Evolutionary conservation across 2,329 filamentous ascomycete genomes (phyloP).

Genomic region (Eutypella sp.): DNA sequence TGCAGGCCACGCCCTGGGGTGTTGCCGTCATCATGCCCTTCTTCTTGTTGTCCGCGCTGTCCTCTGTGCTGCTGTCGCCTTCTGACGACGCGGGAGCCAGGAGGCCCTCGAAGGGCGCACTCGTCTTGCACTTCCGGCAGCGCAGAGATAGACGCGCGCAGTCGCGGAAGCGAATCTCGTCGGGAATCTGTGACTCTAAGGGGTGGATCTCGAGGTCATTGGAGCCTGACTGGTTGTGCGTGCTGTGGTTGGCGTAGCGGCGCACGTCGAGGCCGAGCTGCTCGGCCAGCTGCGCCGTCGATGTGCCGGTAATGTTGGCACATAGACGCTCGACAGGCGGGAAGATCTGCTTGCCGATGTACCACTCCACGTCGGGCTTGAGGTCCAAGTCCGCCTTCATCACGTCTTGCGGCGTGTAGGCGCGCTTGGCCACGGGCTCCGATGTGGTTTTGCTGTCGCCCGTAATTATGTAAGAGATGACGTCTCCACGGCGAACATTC

Average conservation of each 20-base stretch:
- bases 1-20: constrained; percentile 70
- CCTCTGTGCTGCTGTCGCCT: constrained; percentile 32
- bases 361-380: constrained; percentile 92
- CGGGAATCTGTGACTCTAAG: constrained; percentile 89
- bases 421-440: constrained; percentile 78
- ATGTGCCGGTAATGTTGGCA: constrained; percentile 90
- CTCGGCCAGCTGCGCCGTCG: constrained; percentile 82
- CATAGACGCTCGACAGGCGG: constrained; percentile 96
- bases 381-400: constrained; percentile 71
- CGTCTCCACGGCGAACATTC: constrained; percentile 84
- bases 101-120: constrained; percentile 73
- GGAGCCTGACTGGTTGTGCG: constrained; percentile 35
- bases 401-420: constrained; percentile 80
- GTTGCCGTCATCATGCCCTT: constrained; percentile 40
- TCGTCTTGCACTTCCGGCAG: constrained; percentile 74
- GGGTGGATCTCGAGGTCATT: constrained; percentile 75
- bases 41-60: constrained; percentile 3
- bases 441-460: constrained; percentile 57
- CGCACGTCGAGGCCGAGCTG: constrained; percentile 87
- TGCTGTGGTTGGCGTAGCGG: constrained; percentile 69
- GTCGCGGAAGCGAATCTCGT: constrained; percentile 81
- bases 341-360: constrained; percentile 96
- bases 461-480: constrained; percentile 94
- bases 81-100: constrained; percentile 46
- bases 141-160: constrained; percentile 71